A percentile compares a stretch with the other conserved stretches of the same genome.
Conservation (phyloP, 257 asterid genomes). For the Petunia secreta region DNA sequence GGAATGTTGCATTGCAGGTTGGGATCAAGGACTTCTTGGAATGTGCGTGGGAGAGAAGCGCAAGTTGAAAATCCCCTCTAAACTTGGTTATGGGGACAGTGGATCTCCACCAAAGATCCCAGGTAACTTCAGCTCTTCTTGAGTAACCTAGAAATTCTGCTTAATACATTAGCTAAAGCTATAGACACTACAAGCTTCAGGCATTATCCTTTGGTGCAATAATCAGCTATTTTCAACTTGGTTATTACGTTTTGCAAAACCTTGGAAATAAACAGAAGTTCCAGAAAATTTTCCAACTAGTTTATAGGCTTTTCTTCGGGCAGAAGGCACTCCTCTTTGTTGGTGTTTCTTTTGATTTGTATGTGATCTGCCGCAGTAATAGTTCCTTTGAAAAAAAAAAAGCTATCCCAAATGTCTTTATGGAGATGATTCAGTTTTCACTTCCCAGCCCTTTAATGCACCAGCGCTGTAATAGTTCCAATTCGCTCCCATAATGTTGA, state of each 20-base stretch:
- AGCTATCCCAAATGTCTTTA: too few relatives aligned
- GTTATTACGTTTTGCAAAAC: not conserved
- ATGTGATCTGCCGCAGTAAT: not conserved
- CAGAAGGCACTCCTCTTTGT: not conserved
- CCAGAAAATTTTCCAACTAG: not conserved
- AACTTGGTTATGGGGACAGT: slow-evolving; percentile 93
- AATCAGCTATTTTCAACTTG: slow-evolving; percentile 6
- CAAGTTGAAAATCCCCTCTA: slow-evolving; percentile 89
- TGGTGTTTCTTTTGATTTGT: not conserved
- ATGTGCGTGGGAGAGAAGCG: slow-evolving; percentile 98
- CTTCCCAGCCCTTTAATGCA: too few relatives aligned
- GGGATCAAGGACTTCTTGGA: slow-evolving; percentile 97
- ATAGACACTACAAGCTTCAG: not conserved
- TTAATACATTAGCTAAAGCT: not conserved
- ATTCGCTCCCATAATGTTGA: too few relatives aligned
- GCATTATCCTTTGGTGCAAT: not conserved
- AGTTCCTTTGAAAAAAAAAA: too few relatives aligned
- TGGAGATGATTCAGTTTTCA: too few relatives aligned
- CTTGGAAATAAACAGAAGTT: not conserved
- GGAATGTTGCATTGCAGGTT: slow-evolving; percentile 61
- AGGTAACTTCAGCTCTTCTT: slow-evolving; percentile 48
- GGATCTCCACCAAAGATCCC: slow-evolving; percentile 99
- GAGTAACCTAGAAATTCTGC: not conserved
- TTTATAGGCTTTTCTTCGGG: too few relatives aligned
- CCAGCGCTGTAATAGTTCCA: too few relatives aligned